These are phyloP conservation scores for Venturia carpophila DNA, from an alignment of 2,329 filamentous ascomycete genomes.

Conservation along the genomic window DNA sequence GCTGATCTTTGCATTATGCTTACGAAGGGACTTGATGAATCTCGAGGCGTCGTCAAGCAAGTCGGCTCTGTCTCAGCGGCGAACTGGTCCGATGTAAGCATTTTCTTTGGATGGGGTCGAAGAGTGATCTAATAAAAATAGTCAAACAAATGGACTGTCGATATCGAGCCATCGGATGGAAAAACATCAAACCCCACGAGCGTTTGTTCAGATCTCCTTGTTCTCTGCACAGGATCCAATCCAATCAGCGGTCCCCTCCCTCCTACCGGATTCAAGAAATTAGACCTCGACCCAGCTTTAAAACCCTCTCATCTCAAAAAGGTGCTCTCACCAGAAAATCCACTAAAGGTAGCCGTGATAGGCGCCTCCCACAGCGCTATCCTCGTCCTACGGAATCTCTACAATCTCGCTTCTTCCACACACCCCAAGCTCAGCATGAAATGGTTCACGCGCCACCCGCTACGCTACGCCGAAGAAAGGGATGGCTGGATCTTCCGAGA, in stretches of 20 bases:
- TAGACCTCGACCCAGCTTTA: not conserved
- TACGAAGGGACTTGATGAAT: not conserved
- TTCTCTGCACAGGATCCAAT: not conserved
- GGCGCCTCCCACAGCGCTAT: constrained; percentile 7
- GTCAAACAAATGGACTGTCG: not conserved
- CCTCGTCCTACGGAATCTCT: not conserved
- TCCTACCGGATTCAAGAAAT: not conserved
- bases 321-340: not conserved
- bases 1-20: constrained; percentile 1
- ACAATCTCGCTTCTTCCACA: constrained; percentile 25
- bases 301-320: not conserved
- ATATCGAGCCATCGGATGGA: not conserved
- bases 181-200: not conserved
- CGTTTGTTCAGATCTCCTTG: not conserved
- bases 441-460: constrained; percentile 41
- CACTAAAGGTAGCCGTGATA: not conserved
- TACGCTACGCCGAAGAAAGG: constrained; percentile 54
- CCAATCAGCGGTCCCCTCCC: not conserved
- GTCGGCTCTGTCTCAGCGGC: not conserved
- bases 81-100: not conserved
- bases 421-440: constrained; percentile 31
- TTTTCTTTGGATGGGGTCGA: not conserved
- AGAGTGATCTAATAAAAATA: not conserved
- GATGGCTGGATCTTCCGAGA: constrained; percentile 58
- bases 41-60: not conserved